Evolutionary conservation across 371 early-diverging fungal genomes (phyloP).

Genomic region (Mortierella sp.): DNA sequence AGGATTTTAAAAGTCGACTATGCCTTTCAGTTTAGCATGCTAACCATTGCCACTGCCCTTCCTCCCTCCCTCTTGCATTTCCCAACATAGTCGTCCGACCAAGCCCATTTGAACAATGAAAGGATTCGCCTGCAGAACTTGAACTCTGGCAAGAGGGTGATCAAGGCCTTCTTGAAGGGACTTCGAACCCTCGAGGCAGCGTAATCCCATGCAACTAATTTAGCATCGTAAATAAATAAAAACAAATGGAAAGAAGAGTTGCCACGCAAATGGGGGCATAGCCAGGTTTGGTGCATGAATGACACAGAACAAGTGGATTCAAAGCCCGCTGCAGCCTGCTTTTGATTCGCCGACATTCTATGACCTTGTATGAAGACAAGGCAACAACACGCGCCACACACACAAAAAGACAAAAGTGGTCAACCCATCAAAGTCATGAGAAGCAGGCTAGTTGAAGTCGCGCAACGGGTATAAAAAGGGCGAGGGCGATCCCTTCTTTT

Average conservation of each 20-base stretch:
- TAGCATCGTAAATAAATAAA: conserved; percentile 4
- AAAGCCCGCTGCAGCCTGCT: background rate
- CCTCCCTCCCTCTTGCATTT: background rate
- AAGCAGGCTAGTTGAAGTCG: background rate
- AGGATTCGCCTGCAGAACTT: conserved; percentile 80
- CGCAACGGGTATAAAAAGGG: background rate
- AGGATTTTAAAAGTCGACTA: background rate
- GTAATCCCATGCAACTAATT: too few relatives aligned
- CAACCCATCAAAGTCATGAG: background rate
- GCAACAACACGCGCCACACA: too few relatives aligned
- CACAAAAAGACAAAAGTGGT: background rate
- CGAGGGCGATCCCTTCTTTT: background rate
- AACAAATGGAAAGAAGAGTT: background rate
- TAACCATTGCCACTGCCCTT: background rate
- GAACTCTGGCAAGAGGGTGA: conserved; percentile 75
- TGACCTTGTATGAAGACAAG: too few relatives aligned
- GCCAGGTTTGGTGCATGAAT: too few relatives aligned
- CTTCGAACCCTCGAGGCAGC: conserved; percentile 36
- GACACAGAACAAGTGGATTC: background rate
- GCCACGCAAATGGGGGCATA: background rate
- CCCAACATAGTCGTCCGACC: conserved; percentile 74
- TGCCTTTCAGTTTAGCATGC: background rate
- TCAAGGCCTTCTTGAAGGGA: conserved; percentile 65
- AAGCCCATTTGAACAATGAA: conserved; percentile 86
- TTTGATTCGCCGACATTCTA: background rate